Base-by-base conservation (phyloP, 768 basidiomycete genomes). In the Suillus fuscotomentosus region DNA sequence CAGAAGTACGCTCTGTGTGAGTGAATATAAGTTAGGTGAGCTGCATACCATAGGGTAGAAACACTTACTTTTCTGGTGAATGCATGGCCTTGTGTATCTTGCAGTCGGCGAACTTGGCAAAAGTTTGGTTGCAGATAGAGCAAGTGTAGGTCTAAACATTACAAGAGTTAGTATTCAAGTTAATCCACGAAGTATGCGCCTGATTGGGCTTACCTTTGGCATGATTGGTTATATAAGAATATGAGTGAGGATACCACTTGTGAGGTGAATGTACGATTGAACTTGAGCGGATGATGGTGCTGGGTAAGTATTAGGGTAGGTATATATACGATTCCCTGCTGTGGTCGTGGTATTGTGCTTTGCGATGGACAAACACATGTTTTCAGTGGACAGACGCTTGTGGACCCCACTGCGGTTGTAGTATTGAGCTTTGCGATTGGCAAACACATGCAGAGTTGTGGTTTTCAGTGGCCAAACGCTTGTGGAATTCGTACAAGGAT, bases 71-170 rank as follows among this genome's bases (percentile, higher is more conserved):
- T 38, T 31, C 31, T 31, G 36, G 7, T 38, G 36, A 38, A 38
- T 38, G 36, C 36, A 38, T 1, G 36, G 36, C 36, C 10, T 38
- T 2, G 36, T 38, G 36, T 10, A 8, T 38, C 36, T 38, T 38
- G 36, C 7, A 38, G 10, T 38, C 36, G 36, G 36, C 10, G 2
- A 61, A 53, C 39, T 38, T 74, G 10, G 15, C 13, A 22, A 74
- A 74, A 51, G 50, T 48, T 47, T n/a, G 20, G 27, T 15, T 50
- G 27, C 73, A 75, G 38, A 47, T 14, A 17, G 42, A 54, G 41
- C 74, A 75, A 1, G 60, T 0, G 56, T 45, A 61, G n/a, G 20
- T 47, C 73, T 74, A 24, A 10, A 34, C 15, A 54, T 54, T 20
- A 8, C 17, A 20, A 22, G n/a, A 20, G 13, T 54, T 20, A 22